These are phyloP conservation scores for Spathaspora sp. DNA, from an alignment of 1,139 yeast species.

Conservation along the genomic window DNA sequence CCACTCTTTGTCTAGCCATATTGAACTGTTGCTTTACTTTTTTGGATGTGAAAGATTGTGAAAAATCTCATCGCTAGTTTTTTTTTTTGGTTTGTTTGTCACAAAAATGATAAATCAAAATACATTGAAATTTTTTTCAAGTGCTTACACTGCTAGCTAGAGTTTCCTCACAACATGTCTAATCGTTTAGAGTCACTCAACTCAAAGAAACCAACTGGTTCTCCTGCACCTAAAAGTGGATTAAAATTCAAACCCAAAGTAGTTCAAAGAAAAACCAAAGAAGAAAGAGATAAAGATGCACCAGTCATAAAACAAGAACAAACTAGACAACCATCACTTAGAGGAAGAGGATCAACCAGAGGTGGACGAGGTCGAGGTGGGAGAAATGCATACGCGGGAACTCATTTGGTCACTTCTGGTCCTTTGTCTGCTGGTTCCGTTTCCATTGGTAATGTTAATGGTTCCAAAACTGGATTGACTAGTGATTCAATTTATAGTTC, in stretches of 20 bases:
- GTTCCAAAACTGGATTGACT: conserved; percentile 28
- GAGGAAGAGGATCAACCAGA: conserved; percentile 30
- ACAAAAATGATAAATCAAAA: not conserved
- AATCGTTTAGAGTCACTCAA: conserved; percentile 46
- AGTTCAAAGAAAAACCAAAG: conserved; percentile 78
- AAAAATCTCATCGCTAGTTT: conserved; percentile 12
- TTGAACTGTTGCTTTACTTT: not conserved
- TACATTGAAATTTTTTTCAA: not conserved
- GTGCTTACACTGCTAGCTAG: too few relatives aligned
- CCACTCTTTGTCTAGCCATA: conserved; percentile 16
- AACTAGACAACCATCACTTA: conserved; percentile 20
- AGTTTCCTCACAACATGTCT: conserved; percentile 42
- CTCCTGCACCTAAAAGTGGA: conserved; percentile 41
- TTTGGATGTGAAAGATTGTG: conserved; percentile 1
- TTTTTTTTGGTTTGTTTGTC: conserved; percentile 2
- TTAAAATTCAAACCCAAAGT: conserved; percentile 78
- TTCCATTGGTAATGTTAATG: conserved; percentile 35
- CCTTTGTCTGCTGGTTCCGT: conserved; percentile 71
- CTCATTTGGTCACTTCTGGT: conserved; percentile 69
- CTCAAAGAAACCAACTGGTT: conserved; percentile 28
- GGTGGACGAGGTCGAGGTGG: conserved; percentile 38
- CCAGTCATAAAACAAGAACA: conserved; percentile 49
- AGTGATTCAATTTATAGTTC: conserved; percentile 27
- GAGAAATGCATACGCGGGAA: conserved; percentile 53
- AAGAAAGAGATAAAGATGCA: conserved; percentile 77